phyloP scores from a whole-genome alignment of 495 filamentous ascomycete species.

The Aspergillus coremiiformis region DNA sequence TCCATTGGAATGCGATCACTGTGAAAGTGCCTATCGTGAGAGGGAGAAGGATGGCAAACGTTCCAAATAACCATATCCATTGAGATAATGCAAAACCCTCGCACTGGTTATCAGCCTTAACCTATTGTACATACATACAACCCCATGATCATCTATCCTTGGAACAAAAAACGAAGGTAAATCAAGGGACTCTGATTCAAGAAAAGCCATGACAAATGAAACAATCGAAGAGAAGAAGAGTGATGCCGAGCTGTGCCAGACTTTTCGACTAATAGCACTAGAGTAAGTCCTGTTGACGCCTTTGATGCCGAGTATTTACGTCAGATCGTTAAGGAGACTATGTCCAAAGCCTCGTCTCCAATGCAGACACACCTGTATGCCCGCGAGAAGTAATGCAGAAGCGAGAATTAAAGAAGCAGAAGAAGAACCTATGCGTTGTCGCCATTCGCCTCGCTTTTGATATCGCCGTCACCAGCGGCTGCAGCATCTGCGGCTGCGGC shows the following conservation, averaged over 20 bases:
- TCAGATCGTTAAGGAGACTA: conserved; percentile 21
- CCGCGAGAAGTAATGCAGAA: conserved; percentile 3
- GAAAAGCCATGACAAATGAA: conserved; percentile 1
- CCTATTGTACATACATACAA: conserved; percentile 3
- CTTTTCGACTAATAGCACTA: conserved; percentile 15
- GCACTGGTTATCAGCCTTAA: not conserved
- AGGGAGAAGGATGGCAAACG: not conserved
- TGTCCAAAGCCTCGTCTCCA: conserved; percentile 14
- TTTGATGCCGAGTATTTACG: conserved; percentile 27
- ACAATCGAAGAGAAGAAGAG: conserved; percentile 7
- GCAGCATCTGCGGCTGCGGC: conserved; percentile 13
- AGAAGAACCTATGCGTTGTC: conserved; percentile 9
- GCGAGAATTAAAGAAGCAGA: not conserved
- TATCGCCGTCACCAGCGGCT: conserved; percentile 13
- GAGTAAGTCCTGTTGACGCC: conserved; percentile 22
- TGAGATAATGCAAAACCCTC: not conserved
- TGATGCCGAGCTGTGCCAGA: conserved; percentile 17
- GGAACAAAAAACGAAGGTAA: not conserved
- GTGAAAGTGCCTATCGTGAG: not conserved
- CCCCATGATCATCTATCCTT: not conserved
- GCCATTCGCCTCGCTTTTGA: conserved; percentile 23
- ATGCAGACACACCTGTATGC: conserved; percentile 11
- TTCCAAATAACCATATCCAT: not conserved
- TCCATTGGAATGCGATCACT: not conserved
- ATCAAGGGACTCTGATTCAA: not conserved